Evolutionary conservation across 2,329 filamentous ascomycete genomes (phyloP).

Genomic region (Aureobasidium subglaciale): DNA sequence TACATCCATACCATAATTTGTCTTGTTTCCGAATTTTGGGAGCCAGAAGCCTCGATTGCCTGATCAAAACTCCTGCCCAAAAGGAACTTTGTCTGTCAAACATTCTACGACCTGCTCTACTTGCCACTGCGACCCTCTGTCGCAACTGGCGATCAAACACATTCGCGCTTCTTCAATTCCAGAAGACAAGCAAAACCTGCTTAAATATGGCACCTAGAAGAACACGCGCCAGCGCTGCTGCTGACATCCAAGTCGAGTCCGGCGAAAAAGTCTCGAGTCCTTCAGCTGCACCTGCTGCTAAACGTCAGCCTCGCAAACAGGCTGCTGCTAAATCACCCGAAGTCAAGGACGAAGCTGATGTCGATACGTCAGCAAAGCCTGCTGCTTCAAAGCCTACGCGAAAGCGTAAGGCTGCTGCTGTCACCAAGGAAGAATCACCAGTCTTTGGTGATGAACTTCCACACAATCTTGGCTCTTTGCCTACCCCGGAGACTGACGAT

Average conservation of each 20-base stretch:
- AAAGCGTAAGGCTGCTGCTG: conserved; percentile 32
- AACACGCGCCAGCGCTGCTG: conserved; percentile 17
- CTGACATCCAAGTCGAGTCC: conserved; percentile 17
- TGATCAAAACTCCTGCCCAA: no score
- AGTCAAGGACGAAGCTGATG: conserved; percentile 21
- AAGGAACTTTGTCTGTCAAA: background rate
- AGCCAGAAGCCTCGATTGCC: no score
- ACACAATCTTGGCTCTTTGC: conserved; percentile 47
- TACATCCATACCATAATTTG: background rate
- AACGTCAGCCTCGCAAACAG: conserved; percentile 22
- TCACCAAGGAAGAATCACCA: conserved; percentile 15
- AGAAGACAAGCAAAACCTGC: background rate
- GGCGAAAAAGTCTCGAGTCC: conserved; percentile 38
- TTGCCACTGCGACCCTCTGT: conserved; percentile 10
- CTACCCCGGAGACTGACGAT: conserved; percentile 24
- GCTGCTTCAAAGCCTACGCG: conserved; percentile 21
- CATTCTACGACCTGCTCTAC: background rate
- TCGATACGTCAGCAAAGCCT: background rate
- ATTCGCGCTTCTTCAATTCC: background rate
- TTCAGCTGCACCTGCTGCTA: conserved; percentile 28
- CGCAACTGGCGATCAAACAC: background rate
- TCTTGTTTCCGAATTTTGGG: background rate
- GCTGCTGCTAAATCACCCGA: conserved; percentile 4
- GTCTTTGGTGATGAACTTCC: conserved; percentile 44
- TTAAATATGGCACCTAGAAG: conserved; percentile 17